Base-by-base conservation (phyloP, 148 eudicot species). In the Mesembryanthemum crystallinum region DNA sequence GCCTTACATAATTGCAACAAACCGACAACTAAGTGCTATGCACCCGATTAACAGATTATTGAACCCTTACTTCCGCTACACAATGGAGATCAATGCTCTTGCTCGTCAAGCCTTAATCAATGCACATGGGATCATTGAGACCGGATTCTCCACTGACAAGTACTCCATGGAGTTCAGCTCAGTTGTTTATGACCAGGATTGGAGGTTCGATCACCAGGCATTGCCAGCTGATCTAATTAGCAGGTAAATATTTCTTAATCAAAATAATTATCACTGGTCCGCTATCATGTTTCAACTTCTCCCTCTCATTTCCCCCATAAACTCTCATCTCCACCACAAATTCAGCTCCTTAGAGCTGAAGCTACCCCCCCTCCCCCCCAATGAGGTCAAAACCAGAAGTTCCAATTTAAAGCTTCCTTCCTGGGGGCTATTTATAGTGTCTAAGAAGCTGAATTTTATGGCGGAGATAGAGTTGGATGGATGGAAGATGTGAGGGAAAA, bases 31-130 rank as follows among this genome's bases (percentile, higher is more conserved):
- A 8, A 94, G 98, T 65, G 87, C 88, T 13, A 77, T 88, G 87
- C 98, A 94, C 76, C 98, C 98, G 0, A 94, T 94, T 25, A 81
- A 81, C 62, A 86, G 86, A 69, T 86, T 94, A 11, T 11, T 94
- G 81, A 83, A 80, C 47, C 98, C 97, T 82, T 88, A 94, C 80
- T 83, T 90, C 1, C 90, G 98, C 1, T 94, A 88, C 86, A 94
- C 98, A 8, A 88, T 94, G 97, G 97, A 91, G 88, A 94, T 94
- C 68, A 94, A 94, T 79, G 89, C 91, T 60, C 84, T 91, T 51
- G 98, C 94, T 67, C 85, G 98, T 33, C 76, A 87, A 78, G 82
- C 91, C 52, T 85, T 94, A n/a, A 83, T 94, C 10, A 91, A 87
- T 54, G 92, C 85, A 0, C 69, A 49, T 23, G 97, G 98, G 11